Base-by-base conservation (phyloP, 805 yeast species). In the Barnettozyma botsteinii region DNA sequence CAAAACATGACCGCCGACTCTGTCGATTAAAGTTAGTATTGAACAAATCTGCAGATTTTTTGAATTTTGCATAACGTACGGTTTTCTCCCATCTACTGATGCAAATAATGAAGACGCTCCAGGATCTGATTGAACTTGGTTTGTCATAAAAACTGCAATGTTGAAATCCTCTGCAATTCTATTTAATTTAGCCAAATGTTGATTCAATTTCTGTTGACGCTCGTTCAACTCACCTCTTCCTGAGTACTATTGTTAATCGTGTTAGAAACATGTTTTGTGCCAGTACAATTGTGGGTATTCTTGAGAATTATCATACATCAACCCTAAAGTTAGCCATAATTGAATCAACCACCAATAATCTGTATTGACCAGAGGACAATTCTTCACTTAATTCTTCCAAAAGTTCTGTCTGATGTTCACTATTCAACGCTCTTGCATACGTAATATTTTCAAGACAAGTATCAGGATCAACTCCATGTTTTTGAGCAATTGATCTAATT, bases 51-150 rank as follows among this genome's bases (percentile, higher is more conserved):
- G n/a, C n/a, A n/a, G n/a, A n/a, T n/a, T n/a, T n/a, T n/a, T n/a
- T n/a, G n/a, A n/a, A n/a, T n/a, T n/a, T n/a, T n/a, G n/a, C n/a
- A n/a, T 26, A 14, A 20, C 66, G 47, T 44, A 63, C 45, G 93
- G 91, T 58, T 84, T 84, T 51, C 87, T 75, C 7, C 91, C 89
- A 61, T 84, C 91, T 8, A 87, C 88, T 38, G 85, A 72, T 23
- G 82, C 87, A 73, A 84, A 83, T 18, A 79, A 64, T 1, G 88
- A 81, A 49, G 81, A 75, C 2, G 91, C 93, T 45, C 88, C 91
- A 6, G 88, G 91, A 57, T 84, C 91, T 7, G 88, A 83, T 47
- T 83, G 91, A 13, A 83, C 88, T 56, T 83, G 91, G 50, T 83
- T 83, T 1, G 81, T 76, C 64, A 83, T 73, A 39, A 83, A 79